Base-by-base conservation (phyloP, 2,329 filamentous ascomycete genomes). In the Ophidiomyces ophidiicola region DNA sequence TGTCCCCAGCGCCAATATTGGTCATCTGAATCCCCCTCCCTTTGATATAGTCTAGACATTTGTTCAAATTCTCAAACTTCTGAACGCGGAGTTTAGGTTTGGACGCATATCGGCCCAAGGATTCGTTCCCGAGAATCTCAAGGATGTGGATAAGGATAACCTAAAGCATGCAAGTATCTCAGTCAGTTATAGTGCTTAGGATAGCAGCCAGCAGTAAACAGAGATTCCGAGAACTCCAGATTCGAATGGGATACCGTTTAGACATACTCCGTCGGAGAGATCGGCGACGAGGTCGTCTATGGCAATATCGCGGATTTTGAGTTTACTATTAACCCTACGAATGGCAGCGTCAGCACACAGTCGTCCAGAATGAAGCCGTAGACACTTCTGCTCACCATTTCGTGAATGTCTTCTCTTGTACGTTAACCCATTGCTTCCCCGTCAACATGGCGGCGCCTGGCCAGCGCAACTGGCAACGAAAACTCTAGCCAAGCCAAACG, bases 381-480 rank as follows among this genome's bases (percentile, higher is more conserved):
- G 18, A n/a, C 10, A 5, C 7, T 43, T 43, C 17, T 20, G 47
- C 50, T 6, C 35, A 83, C 81, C 90, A 98, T 83, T 96, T 98
- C 44, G 87, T 94, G 64, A 98, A 98, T 19, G 90, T 98, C 74
- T 96, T 98, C 63, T 96, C 82, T 69, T 96, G 88, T 64, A 94
- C 86, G 57, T 71, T 74, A 53, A 78, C 68, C 73, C 74, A 77
- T 62, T 73, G 70, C 65, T 75, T 71, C 61, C 78, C 73, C 41
- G 60, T 59, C 56, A 66, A 62, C 63, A 67, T 66, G 34, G 36
- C 41, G 36, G 36, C 30, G 17, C 36, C 30, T 23, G 19, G 39
- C 32, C 42, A 36, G 37, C 32, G 32, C 26, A 34, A 44, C 38
- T 30, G 32, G 42, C 32, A 14, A 29, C 36, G 37, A 36, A 36